Evolutionary conservation across 2,329 filamentous ascomycete species (phyloP).

Genomic region (Escovopsis weberi): DNA sequence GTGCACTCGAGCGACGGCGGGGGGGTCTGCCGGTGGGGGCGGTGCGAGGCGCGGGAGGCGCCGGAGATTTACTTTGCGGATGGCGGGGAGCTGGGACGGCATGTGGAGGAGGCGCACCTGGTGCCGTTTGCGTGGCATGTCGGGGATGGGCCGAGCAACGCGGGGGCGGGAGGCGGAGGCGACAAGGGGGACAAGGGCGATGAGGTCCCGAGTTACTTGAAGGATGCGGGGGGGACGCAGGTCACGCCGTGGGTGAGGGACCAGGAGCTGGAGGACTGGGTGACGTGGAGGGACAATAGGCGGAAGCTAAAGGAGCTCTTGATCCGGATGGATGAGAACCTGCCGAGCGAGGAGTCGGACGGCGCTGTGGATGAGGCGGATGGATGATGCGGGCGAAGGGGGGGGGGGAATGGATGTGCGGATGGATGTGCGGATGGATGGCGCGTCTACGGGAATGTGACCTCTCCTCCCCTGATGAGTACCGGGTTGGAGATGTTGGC

Average conservation of each 20-base stretch:
- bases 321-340: slow-evolving; percentile 29
- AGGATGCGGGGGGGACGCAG: slow-evolving; percentile 36
- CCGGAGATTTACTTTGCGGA: slow-evolving; percentile 19
- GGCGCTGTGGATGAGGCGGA: not conserved
- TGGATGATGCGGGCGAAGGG: not conserved
- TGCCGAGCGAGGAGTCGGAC: slow-evolving; percentile 25
- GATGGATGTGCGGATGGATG: not conserved
- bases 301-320: slow-evolving; percentile 29
- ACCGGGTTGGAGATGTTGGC: too few relatives aligned
- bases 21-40: slow-evolving; percentile 17
- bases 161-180: slow-evolving; percentile 4
- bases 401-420: too few relatives aligned
- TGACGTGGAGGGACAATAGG: slow-evolving; percentile 29
- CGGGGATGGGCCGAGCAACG: slow-evolving; percentile 43
- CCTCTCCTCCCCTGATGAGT: too few relatives aligned
- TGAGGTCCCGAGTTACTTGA: slow-evolving; percentile 33
- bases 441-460: too few relatives aligned
- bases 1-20: slow-evolving; percentile 27
- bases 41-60: slow-evolving; percentile 12
- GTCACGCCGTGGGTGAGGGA: slow-evolving; percentile 42
- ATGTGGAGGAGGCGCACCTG: slow-evolving; percentile 41
- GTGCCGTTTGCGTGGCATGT: slow-evolving; percentile 39
- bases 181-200: slow-evolving; percentile 9
- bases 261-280: slow-evolving; percentile 34
- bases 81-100: slow-evolving; percentile 26